Percentiles rank a stretch among this genome's conserved stretches.
phyloP scores from a whole-genome alignment of 108 stramenopile genomes.

The Pseudonitzschia multiseries region DNA sequence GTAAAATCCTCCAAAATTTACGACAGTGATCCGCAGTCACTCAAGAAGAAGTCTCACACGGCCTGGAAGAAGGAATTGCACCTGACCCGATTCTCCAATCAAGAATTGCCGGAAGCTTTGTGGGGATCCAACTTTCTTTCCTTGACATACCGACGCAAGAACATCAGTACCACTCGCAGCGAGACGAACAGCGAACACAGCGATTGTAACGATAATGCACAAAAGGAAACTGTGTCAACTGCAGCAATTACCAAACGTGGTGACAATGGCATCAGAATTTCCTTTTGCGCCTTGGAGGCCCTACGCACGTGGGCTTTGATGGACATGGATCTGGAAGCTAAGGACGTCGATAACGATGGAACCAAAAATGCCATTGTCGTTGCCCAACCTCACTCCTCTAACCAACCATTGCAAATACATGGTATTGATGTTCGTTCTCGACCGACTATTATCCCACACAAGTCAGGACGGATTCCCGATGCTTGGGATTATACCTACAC shows the following conservation, averaged over 20 bases:
- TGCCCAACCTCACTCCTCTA: too few relatives aligned
- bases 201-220: too few relatives aligned
- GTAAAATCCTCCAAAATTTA: background rate
- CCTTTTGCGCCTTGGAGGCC: conserved; percentile 3
- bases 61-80: conserved; percentile 5
- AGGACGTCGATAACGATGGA: background rate
- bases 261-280: background rate
- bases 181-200: too few relatives aligned
- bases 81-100: background rate
- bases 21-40: conserved; percentile 11
- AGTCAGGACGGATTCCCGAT: conserved; percentile 7
- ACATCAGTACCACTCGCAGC: background rate
- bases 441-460: conserved; percentile 2
- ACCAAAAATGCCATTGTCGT: background rate
- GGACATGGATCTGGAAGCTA: background rate
- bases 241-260: background rate
- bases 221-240: background rate
- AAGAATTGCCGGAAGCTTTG: conserved; percentile 2
- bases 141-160: background rate
- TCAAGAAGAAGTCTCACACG: background rate
- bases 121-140: conserved; percentile 1
- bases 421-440: background rate
- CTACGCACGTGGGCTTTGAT: background rate
- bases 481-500: conserved; percentile 8
- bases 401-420: background rate